Conservation (phyloP, 345 rosid species). For the Populus simonii region DNA sequence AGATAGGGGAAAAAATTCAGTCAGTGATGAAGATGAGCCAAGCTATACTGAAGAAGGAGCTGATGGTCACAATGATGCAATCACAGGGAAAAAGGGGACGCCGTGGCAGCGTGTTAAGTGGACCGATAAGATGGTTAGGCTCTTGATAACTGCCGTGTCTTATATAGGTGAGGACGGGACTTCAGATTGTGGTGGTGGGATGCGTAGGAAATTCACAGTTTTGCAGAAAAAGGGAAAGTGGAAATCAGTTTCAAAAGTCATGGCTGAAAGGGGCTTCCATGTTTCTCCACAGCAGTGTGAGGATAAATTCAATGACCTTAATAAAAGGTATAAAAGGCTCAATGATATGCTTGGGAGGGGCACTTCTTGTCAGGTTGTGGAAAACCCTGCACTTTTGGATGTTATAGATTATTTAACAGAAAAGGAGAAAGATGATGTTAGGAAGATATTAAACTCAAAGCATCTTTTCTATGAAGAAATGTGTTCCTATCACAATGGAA, state of each 20-base stretch:
- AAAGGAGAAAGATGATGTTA: constrained; percentile 81
- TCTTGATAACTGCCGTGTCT: constrained; percentile 85
- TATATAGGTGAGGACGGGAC: constrained; percentile 69
- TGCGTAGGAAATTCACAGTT: constrained; percentile 66
- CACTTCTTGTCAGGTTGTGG: constrained; percentile 86
- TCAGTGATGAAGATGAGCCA: constrained; percentile 88
- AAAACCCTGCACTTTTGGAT: constrained; percentile 77
- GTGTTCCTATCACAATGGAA: constrained; percentile 91
- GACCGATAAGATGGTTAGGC: constrained; percentile 92
- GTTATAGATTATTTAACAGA: constrained; percentile 60
- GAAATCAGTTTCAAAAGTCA: constrained; percentile 81
- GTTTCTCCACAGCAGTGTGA: constrained; percentile 97
- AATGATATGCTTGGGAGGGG: constrained; percentile 96
- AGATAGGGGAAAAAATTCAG: constrained; percentile 56
- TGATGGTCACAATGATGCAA: constrained; percentile 49
- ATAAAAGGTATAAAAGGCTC: constrained; percentile 87
- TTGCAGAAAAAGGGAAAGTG: constrained; percentile 90
- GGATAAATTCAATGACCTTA: constrained; percentile 90
- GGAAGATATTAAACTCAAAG: constrained; percentile 79
- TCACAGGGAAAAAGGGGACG: constrained; percentile 57
- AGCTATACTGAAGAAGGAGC: constrained; percentile 70
- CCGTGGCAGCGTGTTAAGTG: constrained; percentile 96
- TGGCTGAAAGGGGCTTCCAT: constrained; percentile 79
- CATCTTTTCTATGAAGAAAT: constrained; percentile 96
- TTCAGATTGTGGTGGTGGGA: constrained; percentile 47